Conservation (phyloP, 768 basidiomycete genomes). For the Lactarius vividus region DNA sequence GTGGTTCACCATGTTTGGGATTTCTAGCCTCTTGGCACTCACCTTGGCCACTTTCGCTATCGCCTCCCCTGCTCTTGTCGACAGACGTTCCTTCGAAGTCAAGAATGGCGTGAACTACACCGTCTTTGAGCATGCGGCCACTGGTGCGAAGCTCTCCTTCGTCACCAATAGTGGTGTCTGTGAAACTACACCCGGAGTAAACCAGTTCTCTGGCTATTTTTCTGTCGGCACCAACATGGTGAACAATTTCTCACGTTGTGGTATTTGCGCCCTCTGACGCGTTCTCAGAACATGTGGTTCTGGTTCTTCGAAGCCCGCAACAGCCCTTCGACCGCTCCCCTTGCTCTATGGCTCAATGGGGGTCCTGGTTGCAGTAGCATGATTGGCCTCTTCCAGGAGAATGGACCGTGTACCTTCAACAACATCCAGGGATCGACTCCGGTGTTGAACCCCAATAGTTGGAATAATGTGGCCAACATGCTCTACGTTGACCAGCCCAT, state of each 20-base stretch:
- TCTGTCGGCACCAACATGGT: conserved; percentile 2
- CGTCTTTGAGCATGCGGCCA: conserved; percentile 3
- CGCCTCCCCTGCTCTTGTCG: neutral
- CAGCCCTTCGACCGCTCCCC: conserved; percentile 1
- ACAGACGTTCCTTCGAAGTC: conserved; percentile 12
- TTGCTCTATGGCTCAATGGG: conserved; percentile 8
- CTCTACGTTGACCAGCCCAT: conserved; percentile 26
- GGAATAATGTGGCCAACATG: conserved; percentile 22
- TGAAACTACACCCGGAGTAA: neutral
- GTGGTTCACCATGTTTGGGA: conserved; percentile 1
- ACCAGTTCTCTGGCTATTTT: conserved; percentile 1
- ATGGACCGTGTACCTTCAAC: conserved; percentile 20
- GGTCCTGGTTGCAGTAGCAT: conserved; percentile 6
- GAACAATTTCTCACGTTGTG: neutral
- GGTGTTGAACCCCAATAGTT: conserved; percentile 10
- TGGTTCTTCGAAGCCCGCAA: conserved; percentile 16
- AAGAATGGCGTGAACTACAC: conserved; percentile 4
- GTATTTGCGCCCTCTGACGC: neutral
- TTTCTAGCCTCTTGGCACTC: conserved; percentile 1
- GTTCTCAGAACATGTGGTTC: conserved; percentile 3
- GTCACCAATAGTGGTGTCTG: conserved; percentile 1
- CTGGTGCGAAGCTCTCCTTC: neutral
- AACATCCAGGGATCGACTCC: conserved; percentile 9
- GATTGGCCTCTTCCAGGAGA: conserved; percentile 15
- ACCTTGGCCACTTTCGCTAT: neutral